phyloP scores from a whole-genome alignment of 495 filamentous ascomycete genomes.

The Penicillium arizonense region DNA sequence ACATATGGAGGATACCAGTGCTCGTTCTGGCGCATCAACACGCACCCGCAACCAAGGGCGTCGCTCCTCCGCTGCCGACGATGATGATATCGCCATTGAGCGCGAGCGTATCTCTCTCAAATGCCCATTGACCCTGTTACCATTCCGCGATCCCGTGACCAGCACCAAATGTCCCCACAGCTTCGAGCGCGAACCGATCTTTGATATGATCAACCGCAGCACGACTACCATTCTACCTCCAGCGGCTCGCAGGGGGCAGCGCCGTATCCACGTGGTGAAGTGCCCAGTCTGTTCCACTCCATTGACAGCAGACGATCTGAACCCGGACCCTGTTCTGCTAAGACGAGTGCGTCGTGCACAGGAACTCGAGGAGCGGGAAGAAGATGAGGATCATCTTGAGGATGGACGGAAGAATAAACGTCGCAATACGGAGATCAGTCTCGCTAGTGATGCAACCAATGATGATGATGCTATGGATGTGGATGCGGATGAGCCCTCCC shows the following conservation, averaged over 20 bases:
- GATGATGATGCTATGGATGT: slow-evolving; percentile 24
- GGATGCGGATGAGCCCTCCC: slow-evolving; percentile 9
- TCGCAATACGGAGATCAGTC: slow-evolving; percentile 10
- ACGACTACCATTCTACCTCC: slow-evolving; percentile 19
- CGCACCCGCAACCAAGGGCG: slow-evolving; percentile 26
- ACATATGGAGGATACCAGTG: slow-evolving; percentile 43
- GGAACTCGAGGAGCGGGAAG: slow-evolving; percentile 29
- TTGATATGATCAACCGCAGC: slow-evolving; percentile 55
- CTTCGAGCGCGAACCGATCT: slow-evolving; percentile 74
- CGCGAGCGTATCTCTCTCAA: slow-evolving; percentile 67
- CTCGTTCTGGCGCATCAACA: slow-evolving; percentile 1
- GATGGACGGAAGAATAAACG: slow-evolving; percentile 8
- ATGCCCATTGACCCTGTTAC: slow-evolving; percentile 76
- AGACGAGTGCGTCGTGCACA: slow-evolving; percentile 40
- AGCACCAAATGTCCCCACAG: slow-evolving; percentile 77
- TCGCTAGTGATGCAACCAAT: slow-evolving; percentile 21
- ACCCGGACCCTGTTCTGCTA: slow-evolving; percentile 39
- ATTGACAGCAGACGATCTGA: slow-evolving; percentile 41
- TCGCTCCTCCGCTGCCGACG: slow-evolving; percentile 43
- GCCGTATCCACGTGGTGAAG: slow-evolving; percentile 31
- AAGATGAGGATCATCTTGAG: slow-evolving; percentile 37
- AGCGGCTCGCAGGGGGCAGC: slow-evolving; percentile 12
- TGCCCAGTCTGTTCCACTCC: slow-evolving; percentile 50
- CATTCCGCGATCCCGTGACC: slow-evolving; percentile 72
- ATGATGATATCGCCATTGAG: slow-evolving; percentile 76